Conservation (phyloP, 1,139 yeast genomes). For the Blastobotrys capitulatus region DNA sequence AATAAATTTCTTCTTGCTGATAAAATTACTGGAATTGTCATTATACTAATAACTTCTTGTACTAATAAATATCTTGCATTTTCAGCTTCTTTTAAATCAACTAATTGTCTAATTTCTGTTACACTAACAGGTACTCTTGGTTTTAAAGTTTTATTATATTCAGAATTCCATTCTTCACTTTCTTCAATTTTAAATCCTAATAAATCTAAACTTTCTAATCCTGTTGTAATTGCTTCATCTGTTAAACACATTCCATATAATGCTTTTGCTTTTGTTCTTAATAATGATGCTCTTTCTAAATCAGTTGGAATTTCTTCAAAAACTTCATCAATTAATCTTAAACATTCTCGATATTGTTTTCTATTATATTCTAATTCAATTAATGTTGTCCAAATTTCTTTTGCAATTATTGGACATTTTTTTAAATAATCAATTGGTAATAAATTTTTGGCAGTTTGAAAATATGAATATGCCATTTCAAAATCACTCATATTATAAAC, state of each 20-base stretch:
- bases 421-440: slow-evolving; percentile 19
- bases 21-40: slow-evolving; percentile 34
- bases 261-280: slow-evolving; percentile 39
- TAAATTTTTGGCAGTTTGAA: slow-evolving; percentile 24
- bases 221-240: slow-evolving; percentile 34
- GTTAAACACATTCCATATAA: slow-evolving; percentile 35
- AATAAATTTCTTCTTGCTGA: slow-evolving; percentile 24
- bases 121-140: slow-evolving; percentile 41
- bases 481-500: slow-evolving; percentile 30
- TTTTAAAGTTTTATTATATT: slow-evolving; percentile 27
- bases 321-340: slow-evolving; percentile 20
- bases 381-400: slow-evolving; percentile 24
- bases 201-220: slow-evolving; percentile 21
- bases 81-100: slow-evolving; percentile 27
- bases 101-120: slow-evolving; percentile 40
- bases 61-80: slow-evolving; percentile 35
- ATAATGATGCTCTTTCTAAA: slow-evolving; percentile 24
- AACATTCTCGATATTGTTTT: slow-evolving; percentile 24
- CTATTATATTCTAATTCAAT: slow-evolving; percentile 27
- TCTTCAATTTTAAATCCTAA: slow-evolving; percentile 31
- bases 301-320: slow-evolving; percentile 19
- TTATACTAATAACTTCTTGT: slow-evolving; percentile 42
- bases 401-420: slow-evolving; percentile 17
- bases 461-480: slow-evolving; percentile 28
- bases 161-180: slow-evolving; percentile 34